Evolutionary conservation across 2,329 filamentous ascomycete species (phyloP), one percentile per base, ranked within the genome.

Genomic region (Verticillium dahliae): DNA sequence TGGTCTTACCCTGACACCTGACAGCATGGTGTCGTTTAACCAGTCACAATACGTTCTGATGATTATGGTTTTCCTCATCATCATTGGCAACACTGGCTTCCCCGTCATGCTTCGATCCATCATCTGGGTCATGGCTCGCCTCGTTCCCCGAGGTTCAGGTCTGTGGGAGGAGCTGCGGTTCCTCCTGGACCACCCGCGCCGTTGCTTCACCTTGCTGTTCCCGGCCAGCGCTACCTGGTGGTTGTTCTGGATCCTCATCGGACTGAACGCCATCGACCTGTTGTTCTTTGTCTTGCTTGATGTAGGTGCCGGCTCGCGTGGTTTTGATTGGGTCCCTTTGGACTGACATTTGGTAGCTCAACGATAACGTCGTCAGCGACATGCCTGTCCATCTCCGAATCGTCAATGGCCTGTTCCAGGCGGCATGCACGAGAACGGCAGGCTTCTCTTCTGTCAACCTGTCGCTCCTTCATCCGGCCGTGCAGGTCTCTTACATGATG

Each of bases 21-120:
- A 98, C 75, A 97, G 92, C 67, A 97, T 99, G 92, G 83, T 87
- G 52, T 94, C 91, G 0, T 98, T 98, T 73, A 87, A 91, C 67
- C 84, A 79, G 9, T 91, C 92, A 1, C 80, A 90, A 6, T 90
- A 91, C 68, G 87, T 90, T 0, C 79, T 98, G 56, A 79, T 97
- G 27, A 72, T 95, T 54, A 86, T 92, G 75, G 86, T 87, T 6
- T 96, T 96, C 68, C 83, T 98, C 52, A 95, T 98, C 71, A 87
- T 98, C 64, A 92, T 97, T 63, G 94, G 94, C 61, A 98, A 98
- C 70, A 98, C 94, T 0, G 95, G 90, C 0, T 98, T 98, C 68
- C 95, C 94, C 0, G 91, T 95, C 70, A 93, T 97, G 89, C 84
- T 98, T 31, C 90, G 95, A 7, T 90, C 97, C 69, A 85, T 95